These are phyloP conservation scores for Fusarium tupiense DNA, from an alignment of 2,329 filamentous ascomycete species.

Conservation along the genomic window DNA sequence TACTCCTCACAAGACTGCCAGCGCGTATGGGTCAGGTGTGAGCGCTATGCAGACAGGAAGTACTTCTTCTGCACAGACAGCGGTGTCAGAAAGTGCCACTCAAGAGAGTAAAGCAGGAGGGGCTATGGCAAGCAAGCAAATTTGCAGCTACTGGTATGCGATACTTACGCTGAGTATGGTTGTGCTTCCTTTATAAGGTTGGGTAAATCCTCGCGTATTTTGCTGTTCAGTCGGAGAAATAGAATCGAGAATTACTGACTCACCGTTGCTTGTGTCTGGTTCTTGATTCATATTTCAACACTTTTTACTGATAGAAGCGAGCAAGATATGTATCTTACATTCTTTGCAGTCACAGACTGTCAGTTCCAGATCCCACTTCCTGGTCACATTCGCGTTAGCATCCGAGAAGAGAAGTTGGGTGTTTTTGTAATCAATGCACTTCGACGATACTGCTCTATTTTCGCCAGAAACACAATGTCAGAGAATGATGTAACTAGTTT, in stretches of 20 bases:
- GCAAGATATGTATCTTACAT: background rate
- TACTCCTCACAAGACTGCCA: background rate
- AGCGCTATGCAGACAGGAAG: background rate
- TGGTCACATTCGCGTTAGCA: background rate
- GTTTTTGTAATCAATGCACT: background rate
- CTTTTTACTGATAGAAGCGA: background rate
- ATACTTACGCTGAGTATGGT: background rate
- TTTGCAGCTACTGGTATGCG: background rate
- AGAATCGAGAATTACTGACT: background rate
- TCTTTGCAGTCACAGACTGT: background rate
- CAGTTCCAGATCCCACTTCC: background rate
- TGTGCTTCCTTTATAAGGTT: background rate
- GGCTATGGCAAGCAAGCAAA: background rate
- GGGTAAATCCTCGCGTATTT: background rate
- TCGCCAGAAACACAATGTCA: background rate
- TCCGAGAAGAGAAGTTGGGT: background rate
- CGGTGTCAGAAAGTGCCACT: background rate
- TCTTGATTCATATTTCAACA: background rate
- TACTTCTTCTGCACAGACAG: background rate
- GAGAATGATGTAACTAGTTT: background rate
- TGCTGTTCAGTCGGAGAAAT: background rate
- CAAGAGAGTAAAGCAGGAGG: background rate
- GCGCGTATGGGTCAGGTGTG: background rate
- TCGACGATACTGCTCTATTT: background rate
- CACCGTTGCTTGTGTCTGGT: background rate